Evolutionary conservation across 306 rosid genomes (phyloP), one percentile per base, ranked within the genome.

Genomic region (Alnus glutinosa): DNA sequence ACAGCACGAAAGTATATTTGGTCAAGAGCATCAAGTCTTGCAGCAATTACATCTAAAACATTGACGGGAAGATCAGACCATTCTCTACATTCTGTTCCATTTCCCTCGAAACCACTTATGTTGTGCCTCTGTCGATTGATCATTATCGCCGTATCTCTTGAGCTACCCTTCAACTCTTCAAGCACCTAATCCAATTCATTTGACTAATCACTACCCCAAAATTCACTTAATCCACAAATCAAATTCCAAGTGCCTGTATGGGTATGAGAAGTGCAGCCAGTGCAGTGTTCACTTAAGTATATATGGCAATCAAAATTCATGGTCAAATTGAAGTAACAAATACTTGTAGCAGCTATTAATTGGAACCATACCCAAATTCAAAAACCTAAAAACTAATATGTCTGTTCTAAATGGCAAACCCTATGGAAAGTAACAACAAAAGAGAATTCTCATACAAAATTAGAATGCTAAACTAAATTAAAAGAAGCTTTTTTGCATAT

Each of bases 1-100:
- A 74, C 83, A 0, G 23, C 73, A 19, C 78, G 74, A 64, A 73
- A 73, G 3, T 46, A 52, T 23, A 73, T n/a, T 19, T 47, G 75
- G 23, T 74, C 70, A 11, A 36, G 11, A 34, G 15, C 57, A 47
- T 55, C 23, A 32, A 80, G 75, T 5, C 15, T 32, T 34, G 10
- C 51, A 23, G 50, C 48, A 52, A 80, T 80, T 46, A 23, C 15
- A 32, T 34, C 19, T 4, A 80, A 23, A 42, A 55, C 15, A 28
- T 74, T 70, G 30, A 15, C 1, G 4, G 68, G 75, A 80, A 67
- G 75, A 52, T 74, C 75, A 67, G 75, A 46, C 83, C 79, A 80
- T 4, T 49, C 5, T 28, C 50, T 39, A n/a, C 12, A 16, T 9
- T 39, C 72, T 16, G 2, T n/a, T 42, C 72, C 28, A 18, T 15